Base-by-base conservation (phyloP, 805 yeast species). In the Starmera amethionina region DNA sequence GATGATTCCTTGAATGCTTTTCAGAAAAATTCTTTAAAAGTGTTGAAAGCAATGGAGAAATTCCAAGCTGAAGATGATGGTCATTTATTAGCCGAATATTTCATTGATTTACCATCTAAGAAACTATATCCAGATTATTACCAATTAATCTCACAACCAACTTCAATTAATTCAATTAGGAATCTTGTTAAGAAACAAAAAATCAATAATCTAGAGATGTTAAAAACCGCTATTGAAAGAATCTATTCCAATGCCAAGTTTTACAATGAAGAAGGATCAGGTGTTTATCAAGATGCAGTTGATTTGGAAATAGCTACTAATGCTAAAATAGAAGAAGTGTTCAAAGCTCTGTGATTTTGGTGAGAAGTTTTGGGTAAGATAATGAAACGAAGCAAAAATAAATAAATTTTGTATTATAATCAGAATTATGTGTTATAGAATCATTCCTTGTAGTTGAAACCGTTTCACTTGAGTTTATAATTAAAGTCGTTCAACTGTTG, bases 181-280 rank as follows among this genome's bases (percentile, higher is more conserved):
- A 73, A 71, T 53, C 68, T 82, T 47, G 66, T 79, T 36, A 67
- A 69, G 44, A 68, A 64, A n/a, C 67, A 71, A 32, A 63, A 66
- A 10, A 74, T 77, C 46, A 67, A 60, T 29, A 54, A 61, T 25
- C 51, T 77, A 35, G 67, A 61, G 2, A 73, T 67, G 27, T 68
- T 80, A 29, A 61, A 75, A 41, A 79, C 72, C 38, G 85, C 79
- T 44, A 60, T 85, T 44, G 76, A 77, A 46, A 68, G 75, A 40
- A 86, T 90, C 79, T 88, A 80, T 58, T 72, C 78, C 39, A 89
- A 89, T 58, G 97, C 97, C 18, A 73, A 82, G 48, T 77, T 77
- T 37, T 89, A 87, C 60, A 90, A 90, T 52, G 94, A 88, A 55
- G 96, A 87, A 60, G 95, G 95, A 0, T 85, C 96, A 1, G 67